Base-by-base conservation (phyloP, 2,329 filamentous ascomycete genomes). In the Tolypocladium ovalisporum region DNA sequence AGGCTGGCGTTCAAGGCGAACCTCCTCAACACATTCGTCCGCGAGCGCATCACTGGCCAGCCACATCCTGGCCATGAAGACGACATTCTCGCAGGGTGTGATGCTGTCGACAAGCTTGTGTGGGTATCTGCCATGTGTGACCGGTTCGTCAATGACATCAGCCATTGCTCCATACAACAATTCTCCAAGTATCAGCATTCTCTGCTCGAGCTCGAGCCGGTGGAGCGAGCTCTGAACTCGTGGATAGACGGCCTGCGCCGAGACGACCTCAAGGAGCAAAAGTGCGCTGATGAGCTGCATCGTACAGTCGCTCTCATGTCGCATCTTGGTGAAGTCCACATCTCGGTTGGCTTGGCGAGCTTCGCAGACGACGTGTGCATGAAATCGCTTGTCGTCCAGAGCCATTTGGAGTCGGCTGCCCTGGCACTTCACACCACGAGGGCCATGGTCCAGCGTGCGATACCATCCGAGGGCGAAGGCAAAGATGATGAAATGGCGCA, bases 1-100 rank as follows among this genome's bases (percentile, higher is more conserved):
- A 82, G 93, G 51, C 81, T 97, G 53, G 84, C 84, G 1, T 96
- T 95, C 79, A 99, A 97, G 76, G 88, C 92, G 1, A 84, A 83
- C 54, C 76, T 97, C 54, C 79, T 96, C 58, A 85, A 87, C 62
- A 82, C 79, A 39, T 90, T 94, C 62, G 81, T 96, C 66, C 88
- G 87, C 62, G 91, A 96, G 65, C 83, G 86, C 54, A 78, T 93
- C 64, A 84, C 83, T 56, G 84, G 86, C 52, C 84, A 87, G 64
- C 75, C 81, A 10, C 79, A 85, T n/a, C 76, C 82, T 44, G 83
- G 86, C 22, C 81, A 87, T 59, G 84, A 91, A 62, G 89, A 96
- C 62, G 88, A 94, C 62, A 76, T 90, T 6, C 88, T 95, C 68
- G 82, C 85, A 13, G 88, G 87, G 7, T 91, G 89, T 63, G 89